Evolutionary conservation across 2,329 filamentous ascomycete genomes (phyloP).

Genomic region (Calonectria henricotiae): DNA sequence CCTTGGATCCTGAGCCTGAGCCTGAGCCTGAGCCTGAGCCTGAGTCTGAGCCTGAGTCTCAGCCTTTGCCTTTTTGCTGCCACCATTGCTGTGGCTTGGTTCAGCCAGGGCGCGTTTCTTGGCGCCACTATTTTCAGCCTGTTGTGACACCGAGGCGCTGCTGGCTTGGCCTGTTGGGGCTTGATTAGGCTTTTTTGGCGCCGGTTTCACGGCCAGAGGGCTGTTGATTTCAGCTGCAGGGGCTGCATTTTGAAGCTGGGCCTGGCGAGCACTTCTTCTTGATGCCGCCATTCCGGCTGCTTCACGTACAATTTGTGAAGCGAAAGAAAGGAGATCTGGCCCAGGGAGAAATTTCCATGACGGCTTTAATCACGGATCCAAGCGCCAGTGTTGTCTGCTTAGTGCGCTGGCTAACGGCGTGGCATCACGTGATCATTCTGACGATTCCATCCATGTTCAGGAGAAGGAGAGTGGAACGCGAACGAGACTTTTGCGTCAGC

Average conservation of each 20-base stretch:
- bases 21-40: too few species aligned
- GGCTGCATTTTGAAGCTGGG: background rate
- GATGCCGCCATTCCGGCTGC: background rate
- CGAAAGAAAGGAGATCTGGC: background rate
- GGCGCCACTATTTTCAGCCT: background rate
- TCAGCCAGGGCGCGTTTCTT: background rate
- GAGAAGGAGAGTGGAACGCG: too few species aligned
- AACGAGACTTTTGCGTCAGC: too few species aligned
- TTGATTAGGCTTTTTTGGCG: background rate
- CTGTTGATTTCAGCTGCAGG: background rate
- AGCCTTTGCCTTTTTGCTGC: background rate
- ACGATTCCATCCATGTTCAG: background rate
- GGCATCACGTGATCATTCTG: background rate
- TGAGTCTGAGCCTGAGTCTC: too few species aligned
- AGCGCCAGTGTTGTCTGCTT: background rate
- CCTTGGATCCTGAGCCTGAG: too few species aligned
- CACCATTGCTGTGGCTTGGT: background rate
- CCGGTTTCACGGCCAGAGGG: background rate
- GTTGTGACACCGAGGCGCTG: background rate
- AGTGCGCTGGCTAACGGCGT: background rate
- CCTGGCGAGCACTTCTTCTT: slow-evolving; percentile 10
- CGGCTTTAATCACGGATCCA: background rate
- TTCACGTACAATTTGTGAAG: background rate
- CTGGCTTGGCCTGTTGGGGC: background rate
- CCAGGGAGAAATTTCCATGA: background rate